These are phyloP conservation scores for Microcyclosporella mali DNA, from an alignment of 2,329 filamentous ascomycete genomes.

Conservation along the genomic window DNA sequence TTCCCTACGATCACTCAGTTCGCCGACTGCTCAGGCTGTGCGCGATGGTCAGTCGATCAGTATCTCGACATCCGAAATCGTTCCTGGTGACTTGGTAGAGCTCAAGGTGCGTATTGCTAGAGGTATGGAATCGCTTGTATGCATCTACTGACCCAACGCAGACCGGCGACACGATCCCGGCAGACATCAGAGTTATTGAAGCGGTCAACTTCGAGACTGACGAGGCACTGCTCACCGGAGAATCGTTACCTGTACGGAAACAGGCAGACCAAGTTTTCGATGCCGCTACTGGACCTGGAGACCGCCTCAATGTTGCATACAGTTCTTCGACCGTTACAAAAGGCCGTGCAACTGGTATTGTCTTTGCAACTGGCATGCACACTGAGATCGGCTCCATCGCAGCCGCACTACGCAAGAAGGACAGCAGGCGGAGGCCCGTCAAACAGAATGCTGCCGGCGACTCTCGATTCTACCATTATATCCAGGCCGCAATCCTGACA, in stretches of 20 bases:
- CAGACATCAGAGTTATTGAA: constrained; percentile 40
- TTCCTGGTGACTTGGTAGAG: constrained; percentile 44
- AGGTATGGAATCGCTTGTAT: no score
- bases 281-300: constrained; percentile 55
- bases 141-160: no score
- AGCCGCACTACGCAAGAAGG: constrained; percentile 57
- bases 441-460: constrained; percentile 36
- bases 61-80: constrained; percentile 40
- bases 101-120: constrained; percentile 26
- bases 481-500: constrained; percentile 49
- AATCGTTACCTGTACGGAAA: constrained; percentile 65
- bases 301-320: constrained; percentile 65
- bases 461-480: constrained; percentile 30
- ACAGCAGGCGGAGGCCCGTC: constrained; percentile 38
- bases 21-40: constrained; percentile 41
- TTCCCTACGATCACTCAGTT: constrained; percentile 41
- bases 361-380: constrained; percentile 64
- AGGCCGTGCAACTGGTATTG: constrained; percentile 62
- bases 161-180: constrained; percentile 46
- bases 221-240: constrained; percentile 67
- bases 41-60: constrained; percentile 41
- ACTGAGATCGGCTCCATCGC: constrained; percentile 74
- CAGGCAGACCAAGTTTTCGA: constrained; percentile 51
- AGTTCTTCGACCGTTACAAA: constrained; percentile 67
- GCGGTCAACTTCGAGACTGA: constrained; percentile 66